These are phyloP conservation scores for Aurifilum marmelostoma DNA, from an alignment of 2,329 filamentous ascomycete species.

Conservation along the genomic window DNA sequence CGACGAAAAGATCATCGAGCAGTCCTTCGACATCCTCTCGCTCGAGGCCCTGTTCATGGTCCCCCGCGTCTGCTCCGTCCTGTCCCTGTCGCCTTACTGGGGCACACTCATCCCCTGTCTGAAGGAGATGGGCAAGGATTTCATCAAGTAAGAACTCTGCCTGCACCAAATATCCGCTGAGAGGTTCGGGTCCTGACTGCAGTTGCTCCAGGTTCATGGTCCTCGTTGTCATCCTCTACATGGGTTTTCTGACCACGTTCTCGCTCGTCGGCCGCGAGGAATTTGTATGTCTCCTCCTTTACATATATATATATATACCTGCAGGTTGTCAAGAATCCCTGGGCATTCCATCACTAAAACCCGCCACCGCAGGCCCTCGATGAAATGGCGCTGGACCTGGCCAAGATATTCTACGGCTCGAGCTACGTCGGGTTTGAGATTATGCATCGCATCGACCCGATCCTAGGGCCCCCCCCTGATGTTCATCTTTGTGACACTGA, in stretches of 20 bases:
- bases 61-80: slow-evolving; percentile 82
- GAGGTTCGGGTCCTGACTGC: slow-evolving; percentile 44
- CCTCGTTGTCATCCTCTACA: slow-evolving; percentile 77
- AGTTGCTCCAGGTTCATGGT: slow-evolving; percentile 54
- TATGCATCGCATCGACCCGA: slow-evolving; percentile 61
- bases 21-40: slow-evolving; percentile 86
- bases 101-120: slow-evolving; percentile 87
- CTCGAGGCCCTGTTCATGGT: slow-evolving; percentile 89
- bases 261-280: slow-evolving; percentile 73
- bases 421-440: slow-evolving; percentile 75
- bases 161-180: too few relatives aligned
- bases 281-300: slow-evolving; percentile 53
- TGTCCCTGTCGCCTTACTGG: slow-evolving; percentile 88
- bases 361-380: slow-evolving; percentile 45
- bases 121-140: slow-evolving; percentile 93
- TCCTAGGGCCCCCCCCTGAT: slow-evolving; percentile 65
- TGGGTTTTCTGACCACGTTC: slow-evolving; percentile 89
- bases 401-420: slow-evolving; percentile 81
- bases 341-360: slow-evolving; percentile 35
- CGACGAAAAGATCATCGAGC: slow-evolving; percentile 67
- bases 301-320: not conserved
- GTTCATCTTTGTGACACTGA: slow-evolving; percentile 76
- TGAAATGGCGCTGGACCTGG: slow-evolving; percentile 73
- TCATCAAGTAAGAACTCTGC: slow-evolving; percentile 70
- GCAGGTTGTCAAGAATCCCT: not conserved